These are phyloP conservation scores for Nakazawaea holstii DNA, from an alignment of 805 yeast species.

Conservation along the genomic window DNA sequence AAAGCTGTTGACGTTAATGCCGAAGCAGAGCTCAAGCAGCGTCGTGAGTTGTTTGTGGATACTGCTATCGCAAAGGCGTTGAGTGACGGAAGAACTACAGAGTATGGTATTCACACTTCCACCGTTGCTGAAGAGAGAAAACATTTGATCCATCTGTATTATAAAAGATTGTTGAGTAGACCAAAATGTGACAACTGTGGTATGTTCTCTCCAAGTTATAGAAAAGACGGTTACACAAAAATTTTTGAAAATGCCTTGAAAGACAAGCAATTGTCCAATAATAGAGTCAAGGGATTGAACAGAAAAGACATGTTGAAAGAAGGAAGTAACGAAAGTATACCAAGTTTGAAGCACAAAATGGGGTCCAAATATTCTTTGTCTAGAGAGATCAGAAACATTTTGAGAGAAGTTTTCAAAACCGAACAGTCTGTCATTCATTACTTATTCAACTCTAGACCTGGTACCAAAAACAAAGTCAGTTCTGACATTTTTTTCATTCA, in stretches of 20 bases:
- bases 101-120: constrained; percentile 72
- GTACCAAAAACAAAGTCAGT: constrained; percentile 33
- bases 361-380: constrained; percentile 86
- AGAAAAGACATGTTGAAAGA: constrained; percentile 66
- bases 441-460: constrained; percentile 80
- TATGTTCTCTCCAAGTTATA: constrained; percentile 87
- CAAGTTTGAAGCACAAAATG: constrained; percentile 51
- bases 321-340: constrained; percentile 29
- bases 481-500: constrained; percentile 91
- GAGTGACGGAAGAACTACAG: constrained; percentile 66
- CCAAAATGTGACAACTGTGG: constrained; percentile 95
- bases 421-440: constrained; percentile 67
- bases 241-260: constrained; percentile 82
- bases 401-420: constrained; percentile 66
- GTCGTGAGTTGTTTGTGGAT: constrained; percentile 67
- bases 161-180: constrained; percentile 65
- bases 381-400: constrained; percentile 77
- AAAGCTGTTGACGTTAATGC: constrained; percentile 28
- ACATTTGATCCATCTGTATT: constrained; percentile 60
- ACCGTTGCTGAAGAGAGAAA: constrained; percentile 87
- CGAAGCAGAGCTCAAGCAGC: constrained; percentile 43
- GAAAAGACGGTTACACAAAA: constrained; percentile 93
- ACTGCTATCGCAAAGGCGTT: constrained; percentile 68
- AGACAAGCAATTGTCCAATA: constrained; percentile 77
- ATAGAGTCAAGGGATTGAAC: constrained; percentile 72